These are phyloP conservation scores for Fraxinus nigra DNA, from an alignment of 305 asterid species.

Conservation along the genomic window DNA sequence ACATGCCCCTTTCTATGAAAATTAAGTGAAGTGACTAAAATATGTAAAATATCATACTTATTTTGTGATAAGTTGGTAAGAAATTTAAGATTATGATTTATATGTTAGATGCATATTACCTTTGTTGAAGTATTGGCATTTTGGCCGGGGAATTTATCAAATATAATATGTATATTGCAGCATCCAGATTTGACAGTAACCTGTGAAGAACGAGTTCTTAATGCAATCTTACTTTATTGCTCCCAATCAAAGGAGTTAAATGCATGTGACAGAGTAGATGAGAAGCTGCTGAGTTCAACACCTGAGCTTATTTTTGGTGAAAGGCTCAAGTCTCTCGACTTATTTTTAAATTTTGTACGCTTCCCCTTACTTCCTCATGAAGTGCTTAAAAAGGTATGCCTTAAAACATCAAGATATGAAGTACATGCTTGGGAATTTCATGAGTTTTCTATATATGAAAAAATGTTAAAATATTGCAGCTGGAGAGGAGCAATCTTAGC, in stretches of 20 bases:
- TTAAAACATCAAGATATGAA: conserved; percentile 7
- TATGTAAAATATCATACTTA: neutral
- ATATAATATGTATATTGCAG: conserved; percentile 45
- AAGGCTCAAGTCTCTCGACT: conserved; percentile 50
- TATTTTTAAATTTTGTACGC: conserved; percentile 57
- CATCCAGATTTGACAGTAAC: conserved; percentile 92
- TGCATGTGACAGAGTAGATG: conserved; percentile 72
- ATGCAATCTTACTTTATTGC: conserved; percentile 79
- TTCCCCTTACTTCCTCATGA: conserved; percentile 68
- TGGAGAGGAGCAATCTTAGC: conserved; percentile 69
- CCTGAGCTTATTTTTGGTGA: conserved; percentile 62
- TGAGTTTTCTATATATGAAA: conserved; percentile 10
- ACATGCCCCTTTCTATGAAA: neutral
- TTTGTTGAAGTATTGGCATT: neutral
- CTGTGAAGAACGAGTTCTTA: conserved; percentile 87
- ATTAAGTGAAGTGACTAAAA: neutral
- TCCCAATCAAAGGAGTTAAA: conserved; percentile 56
- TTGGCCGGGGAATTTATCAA: neutral
- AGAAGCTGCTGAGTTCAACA: conserved; percentile 45
- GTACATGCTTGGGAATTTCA: neutral
- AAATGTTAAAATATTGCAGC: conserved; percentile 43
- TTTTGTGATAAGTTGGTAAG: neutral
- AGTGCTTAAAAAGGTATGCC: conserved; percentile 60
- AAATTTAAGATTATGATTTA: neutral
- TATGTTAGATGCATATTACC: neutral